Percentiles rank a stretch among this genome's conserved stretches.
Evolutionary conservation across 331 rosid genomes (phyloP).

Genomic region (Pyracantha coccinea): DNA sequence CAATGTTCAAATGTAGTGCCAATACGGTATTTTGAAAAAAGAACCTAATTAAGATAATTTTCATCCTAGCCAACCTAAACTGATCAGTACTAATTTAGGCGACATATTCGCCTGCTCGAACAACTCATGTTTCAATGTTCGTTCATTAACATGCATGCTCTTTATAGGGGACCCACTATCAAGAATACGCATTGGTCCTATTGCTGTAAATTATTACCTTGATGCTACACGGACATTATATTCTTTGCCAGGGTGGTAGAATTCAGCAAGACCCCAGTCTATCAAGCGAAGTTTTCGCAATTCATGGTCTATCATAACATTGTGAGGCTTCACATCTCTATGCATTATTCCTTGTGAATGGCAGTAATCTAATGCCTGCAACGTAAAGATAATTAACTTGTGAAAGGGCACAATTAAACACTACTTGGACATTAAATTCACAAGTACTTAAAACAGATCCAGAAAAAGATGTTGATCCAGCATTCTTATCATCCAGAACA

Average conservation of each 20-base stretch:
- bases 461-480: neutral
- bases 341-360: conserved; percentile 97
- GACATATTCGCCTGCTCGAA: neutral
- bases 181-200: neutral
- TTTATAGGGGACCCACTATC: neutral
- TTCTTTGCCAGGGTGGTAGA: conserved; percentile 94
- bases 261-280: conserved; percentile 98
- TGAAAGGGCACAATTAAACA: conserved; percentile 10
- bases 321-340: conserved; percentile 96
- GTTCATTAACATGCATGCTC: neutral
- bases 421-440: neutral
- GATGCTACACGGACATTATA: conserved; percentile 95
- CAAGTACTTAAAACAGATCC: neutral
- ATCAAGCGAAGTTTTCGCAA: conserved; percentile 90
- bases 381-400: conserved; percentile 3
- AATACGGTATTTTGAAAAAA: neutral
- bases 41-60: neutral
- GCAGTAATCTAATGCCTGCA: conserved; percentile 90
- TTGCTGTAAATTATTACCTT: conserved; percentile 30
- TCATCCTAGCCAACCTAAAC: neutral
- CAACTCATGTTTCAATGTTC: neutral
- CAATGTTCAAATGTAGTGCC: neutral
- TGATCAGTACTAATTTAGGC: neutral
- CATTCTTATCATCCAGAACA: neutral
- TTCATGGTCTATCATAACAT: conserved; percentile 96